phyloP scores from a whole-genome alignment of 106 monocot species.

The Gastrodia elata region DNA sequence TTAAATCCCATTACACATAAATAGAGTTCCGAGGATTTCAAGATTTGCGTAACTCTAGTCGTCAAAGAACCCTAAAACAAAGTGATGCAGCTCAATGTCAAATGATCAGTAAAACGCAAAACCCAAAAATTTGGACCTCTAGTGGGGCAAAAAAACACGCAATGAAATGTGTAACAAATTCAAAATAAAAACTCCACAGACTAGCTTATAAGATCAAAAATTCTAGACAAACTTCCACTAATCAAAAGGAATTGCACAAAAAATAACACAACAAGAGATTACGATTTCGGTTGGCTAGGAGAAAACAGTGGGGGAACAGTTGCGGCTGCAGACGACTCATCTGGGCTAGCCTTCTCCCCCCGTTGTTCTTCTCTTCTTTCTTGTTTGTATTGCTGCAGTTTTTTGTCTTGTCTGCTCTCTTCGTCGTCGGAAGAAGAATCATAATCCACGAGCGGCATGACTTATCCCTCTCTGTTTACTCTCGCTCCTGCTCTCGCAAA shows the following conservation, averaged over 20 bases:
- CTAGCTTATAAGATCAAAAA: background rate
- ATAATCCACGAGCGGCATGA: constrained; percentile 10
- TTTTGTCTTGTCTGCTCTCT: background rate
- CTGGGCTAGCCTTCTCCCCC: background rate
- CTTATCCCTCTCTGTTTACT: too few species aligned
- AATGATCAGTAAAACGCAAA: background rate
- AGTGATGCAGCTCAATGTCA: background rate
- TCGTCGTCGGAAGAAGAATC: constrained; percentile 3
- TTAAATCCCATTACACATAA: too few species aligned
- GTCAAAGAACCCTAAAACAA: background rate
- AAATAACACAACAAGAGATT: background rate
- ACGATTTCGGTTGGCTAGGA: background rate
- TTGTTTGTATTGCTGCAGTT: background rate
- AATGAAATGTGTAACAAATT: background rate
- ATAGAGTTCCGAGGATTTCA: too few species aligned
- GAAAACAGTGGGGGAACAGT: background rate
- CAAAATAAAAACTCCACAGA: background rate
- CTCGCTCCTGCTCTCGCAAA: background rate
- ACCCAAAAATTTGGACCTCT: background rate
- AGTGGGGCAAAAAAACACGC: background rate
- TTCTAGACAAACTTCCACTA: background rate
- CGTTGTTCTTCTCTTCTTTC: background rate
- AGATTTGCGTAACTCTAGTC: too few species aligned
- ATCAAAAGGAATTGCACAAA: background rate
- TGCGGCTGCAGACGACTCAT: background rate